These are phyloP conservation scores for Drechslerella coelobrocha DNA, from an alignment of 2,329 filamentous ascomycete species.

Conservation along the genomic window DNA sequence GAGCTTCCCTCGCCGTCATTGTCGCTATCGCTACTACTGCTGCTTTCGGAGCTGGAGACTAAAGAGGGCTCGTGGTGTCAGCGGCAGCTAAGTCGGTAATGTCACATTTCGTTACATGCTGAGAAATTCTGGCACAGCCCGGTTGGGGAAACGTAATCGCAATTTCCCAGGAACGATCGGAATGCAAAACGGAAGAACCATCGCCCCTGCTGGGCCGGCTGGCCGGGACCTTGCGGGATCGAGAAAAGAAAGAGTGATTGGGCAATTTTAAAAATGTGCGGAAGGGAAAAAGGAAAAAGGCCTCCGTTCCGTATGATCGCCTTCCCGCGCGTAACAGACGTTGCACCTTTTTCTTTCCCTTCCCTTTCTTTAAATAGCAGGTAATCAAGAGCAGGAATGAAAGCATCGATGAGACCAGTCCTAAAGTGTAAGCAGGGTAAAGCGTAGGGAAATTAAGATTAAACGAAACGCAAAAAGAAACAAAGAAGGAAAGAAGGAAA, in stretches of 20 bases:
- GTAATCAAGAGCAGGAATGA: too few relatives aligned
- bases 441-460: too few relatives aligned
- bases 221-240: too few relatives aligned
- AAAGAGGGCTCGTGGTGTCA: constrained; percentile 11
- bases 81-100: constrained; percentile 8
- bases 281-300: constrained; percentile 21
- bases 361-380: constrained; percentile 13
- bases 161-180: constrained; percentile 25
- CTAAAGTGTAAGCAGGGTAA: too few relatives aligned
- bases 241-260: too few relatives aligned
- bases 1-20: constrained; percentile 24
- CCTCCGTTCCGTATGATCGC: too few relatives aligned
- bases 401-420: too few relatives aligned
- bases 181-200: not conserved
- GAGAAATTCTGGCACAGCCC: constrained; percentile 36
- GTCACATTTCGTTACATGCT: constrained; percentile 5
- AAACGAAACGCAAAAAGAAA: too few relatives aligned
- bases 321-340: too few relatives aligned
- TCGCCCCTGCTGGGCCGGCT: too few relatives aligned
- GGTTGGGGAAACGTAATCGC: constrained; percentile 31
- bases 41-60: constrained; percentile 49
- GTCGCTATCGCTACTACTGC: constrained; percentile 20
- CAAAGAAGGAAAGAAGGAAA: too few relatives aligned
- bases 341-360: not conserved
- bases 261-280: not conserved